phyloP scores from a whole-genome alignment of 2,329 filamentous ascomycete species.

The Septoria petroselini region DNA sequence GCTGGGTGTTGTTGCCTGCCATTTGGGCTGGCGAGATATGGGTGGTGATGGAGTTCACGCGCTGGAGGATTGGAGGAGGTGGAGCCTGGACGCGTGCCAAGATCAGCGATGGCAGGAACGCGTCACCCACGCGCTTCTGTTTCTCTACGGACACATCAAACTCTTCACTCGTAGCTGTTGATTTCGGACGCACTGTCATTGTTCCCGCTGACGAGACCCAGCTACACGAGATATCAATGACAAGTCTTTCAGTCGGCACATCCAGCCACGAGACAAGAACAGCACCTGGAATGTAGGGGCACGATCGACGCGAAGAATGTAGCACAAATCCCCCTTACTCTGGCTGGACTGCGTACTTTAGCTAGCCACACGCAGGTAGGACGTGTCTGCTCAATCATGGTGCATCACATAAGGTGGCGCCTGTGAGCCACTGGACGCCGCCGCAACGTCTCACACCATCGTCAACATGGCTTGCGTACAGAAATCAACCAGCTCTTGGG shows the following conservation, averaged over 20 bases:
- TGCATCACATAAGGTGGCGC: not conserved
- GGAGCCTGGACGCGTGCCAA: too few species aligned
- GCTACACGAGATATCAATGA: too few species aligned
- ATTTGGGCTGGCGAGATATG: conserved; percentile 13
- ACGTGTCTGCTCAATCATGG: not conserved
- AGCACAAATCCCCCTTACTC: not conserved
- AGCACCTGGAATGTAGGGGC: conserved; percentile 20
- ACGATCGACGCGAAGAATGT: conserved; percentile 10
- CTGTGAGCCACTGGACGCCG: not conserved
- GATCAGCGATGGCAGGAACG: too few species aligned
- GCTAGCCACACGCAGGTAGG: conserved; percentile 6
- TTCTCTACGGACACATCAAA: too few species aligned
- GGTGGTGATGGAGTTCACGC: not conserved
- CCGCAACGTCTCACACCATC: not conserved
- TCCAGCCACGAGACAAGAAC: not conserved
- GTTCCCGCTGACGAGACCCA: too few species aligned
- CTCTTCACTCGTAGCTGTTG: too few species aligned
- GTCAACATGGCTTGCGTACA: conserved; percentile 20
- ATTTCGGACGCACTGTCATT: too few species aligned
- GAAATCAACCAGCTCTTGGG: conserved; percentile 1
- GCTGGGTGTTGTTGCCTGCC: not conserved
- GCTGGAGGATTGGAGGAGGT: not conserved
- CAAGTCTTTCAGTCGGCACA: too few species aligned
- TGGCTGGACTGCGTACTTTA: conserved; percentile 12
- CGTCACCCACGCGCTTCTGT: conserved; percentile 1